Evolutionary conservation across 805 yeast genomes (phyloP), one percentile per base, ranked within the genome.

Genomic region (Ogataea corticis): DNA sequence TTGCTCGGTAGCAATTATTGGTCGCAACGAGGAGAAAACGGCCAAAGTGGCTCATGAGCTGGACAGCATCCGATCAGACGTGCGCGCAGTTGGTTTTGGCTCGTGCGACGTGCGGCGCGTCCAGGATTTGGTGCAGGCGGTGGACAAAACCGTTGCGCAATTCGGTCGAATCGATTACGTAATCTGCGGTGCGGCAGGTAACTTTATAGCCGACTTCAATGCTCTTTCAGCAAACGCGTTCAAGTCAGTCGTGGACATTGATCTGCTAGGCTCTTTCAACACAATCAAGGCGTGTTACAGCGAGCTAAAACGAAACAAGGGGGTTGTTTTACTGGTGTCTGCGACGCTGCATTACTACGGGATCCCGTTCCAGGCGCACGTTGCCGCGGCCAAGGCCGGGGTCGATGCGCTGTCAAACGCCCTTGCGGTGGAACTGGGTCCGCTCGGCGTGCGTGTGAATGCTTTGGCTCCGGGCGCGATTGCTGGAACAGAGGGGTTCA

Each of bases 141-240:
- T 79, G 3, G 76, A 77, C 6, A 56, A 59, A 33, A 82, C 96
- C 0, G 87, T 90, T 18, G 61, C 67, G 9, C 71, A 76, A 58
- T 77, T 88, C 54, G 97, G 97, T 6, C 71, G 77, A 49, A 84
- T 91, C 48, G 97, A 91, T 67, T 87, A 66, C 63, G 95, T 91
- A 28, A 86, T 91, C 63, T 91, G 94, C 35, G 97, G 97, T 10
- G 97, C 98, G 2, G 97, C 97, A 3, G 97, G 98, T 7, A 92
- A 92, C 70, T 91, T 92, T 62, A 64, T 92, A 43, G 69, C 88
- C 28, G 94, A 88, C 63, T 80, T 90, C 67, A 82, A 83, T 58
- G 83, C 82, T 56, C 70, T 91, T 52, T 83, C 92, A 2, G 61
- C 92, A 16, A 89, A 90, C 61, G 97, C 96, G 5, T 91, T 91